Evolutionary conservation across 345 rosid species (phyloP).

Genomic region (Ceriops zippeliana): DNA sequence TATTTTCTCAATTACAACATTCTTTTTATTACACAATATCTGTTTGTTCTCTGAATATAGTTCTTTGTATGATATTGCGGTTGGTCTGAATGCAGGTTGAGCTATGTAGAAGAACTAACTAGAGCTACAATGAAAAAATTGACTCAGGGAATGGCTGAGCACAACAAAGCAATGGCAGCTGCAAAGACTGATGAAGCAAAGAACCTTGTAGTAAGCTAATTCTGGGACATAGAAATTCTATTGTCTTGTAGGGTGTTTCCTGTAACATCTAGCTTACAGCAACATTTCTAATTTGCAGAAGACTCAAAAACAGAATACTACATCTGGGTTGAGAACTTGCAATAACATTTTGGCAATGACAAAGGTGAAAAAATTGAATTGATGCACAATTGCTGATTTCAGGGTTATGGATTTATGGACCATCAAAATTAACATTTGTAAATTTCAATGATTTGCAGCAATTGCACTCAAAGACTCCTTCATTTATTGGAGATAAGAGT

Average conservation of each 20-base stretch:
- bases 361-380: constrained; percentile 49
- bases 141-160: constrained; percentile 90
- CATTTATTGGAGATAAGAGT: constrained; percentile 87
- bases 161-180: constrained; percentile 92
- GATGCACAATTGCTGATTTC: background rate
- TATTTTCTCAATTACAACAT: too few species aligned
- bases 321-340: constrained; percentile 87
- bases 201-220: constrained; percentile 60
- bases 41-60: too few species aligned
- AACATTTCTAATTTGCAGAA: constrained; percentile 46
- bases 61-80: too few species aligned
- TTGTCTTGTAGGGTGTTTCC: background rate
- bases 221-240: background rate
- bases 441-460: constrained; percentile 47
- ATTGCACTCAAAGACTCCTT: constrained; percentile 76
- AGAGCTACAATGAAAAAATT: constrained; percentile 88
- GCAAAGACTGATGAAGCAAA: constrained; percentile 95
- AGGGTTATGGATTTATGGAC: background rate
- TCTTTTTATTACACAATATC: too few species aligned
- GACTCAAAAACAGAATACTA: constrained; percentile 79
- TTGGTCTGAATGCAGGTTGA: constrained; percentile 45
- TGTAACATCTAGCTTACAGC: constrained; percentile 3
- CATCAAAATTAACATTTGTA: constrained; percentile 10
- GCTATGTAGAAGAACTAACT: constrained; percentile 77
- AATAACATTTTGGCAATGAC: constrained; percentile 94